Evolutionary conservation across 75 land plant species (phyloP), one percentile per base, ranked within the genome.

Genomic region (Cunninghamia lanceolata): DNA sequence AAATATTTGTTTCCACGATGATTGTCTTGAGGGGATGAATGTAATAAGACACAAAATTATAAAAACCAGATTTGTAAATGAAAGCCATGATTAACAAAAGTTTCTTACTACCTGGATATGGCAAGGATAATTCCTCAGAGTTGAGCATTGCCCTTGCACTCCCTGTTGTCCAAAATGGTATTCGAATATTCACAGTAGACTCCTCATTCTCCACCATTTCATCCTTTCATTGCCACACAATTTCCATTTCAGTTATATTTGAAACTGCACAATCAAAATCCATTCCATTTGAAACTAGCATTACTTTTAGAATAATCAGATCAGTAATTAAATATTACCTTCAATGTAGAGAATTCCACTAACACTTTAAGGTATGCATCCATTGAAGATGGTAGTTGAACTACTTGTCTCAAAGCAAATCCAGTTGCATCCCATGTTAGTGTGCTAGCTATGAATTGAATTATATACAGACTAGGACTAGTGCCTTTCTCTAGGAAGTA

Each of bases 371-470:
- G 91, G 63, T 56, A 74, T 47, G 93, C 90, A 83, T 94, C 89
- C 83, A 83, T 84, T 34, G 99, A 96, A 77, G 45, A 68, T 42
- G 94, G 86, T 56, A 92, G 92, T 52, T 89, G 87, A 82, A 93
- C 91, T 53, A 47, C 83, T 89, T 93, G 99, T 66, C 40, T 89
- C 14, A 98, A 70, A 43, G 85, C 3, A 70, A 95, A n/a, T 15
- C 93, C 84, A 78, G 86, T 93, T 80, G 93, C 85, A 84, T 90
- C 92, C 99, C 99, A 96, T 13, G 90, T 82, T 68, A 95, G 74
- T 14, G 92, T 85, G 87, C 96, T 96, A 63, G 95, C 88, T 80
- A 95, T 78, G 78, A 90, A 96, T 86, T 96, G 99, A 38, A 91
- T 90, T 39, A 98, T 82, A 81, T 95, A 95, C 68, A 98, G 84